Conservation (phyloP, 2,329 filamentous ascomycete genomes). For the Colletotrichum eremochloae region DNA sequence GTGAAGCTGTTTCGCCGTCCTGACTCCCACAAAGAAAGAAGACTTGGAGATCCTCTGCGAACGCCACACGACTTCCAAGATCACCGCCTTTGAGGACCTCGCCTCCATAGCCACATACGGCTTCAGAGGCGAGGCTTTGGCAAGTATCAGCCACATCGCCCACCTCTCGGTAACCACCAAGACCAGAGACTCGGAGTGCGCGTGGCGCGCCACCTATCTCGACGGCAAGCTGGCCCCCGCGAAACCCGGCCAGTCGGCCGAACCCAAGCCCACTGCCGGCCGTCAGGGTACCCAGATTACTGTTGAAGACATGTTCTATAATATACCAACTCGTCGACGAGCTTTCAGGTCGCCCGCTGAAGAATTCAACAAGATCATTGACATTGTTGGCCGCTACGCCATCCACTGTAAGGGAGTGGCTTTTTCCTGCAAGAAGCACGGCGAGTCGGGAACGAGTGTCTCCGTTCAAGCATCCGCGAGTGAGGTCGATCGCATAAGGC, state of each 20-base stretch:
- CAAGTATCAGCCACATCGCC: constrained; percentile 98
- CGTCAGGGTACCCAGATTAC: constrained; percentile 93
- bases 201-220: constrained; percentile 90
- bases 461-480: constrained; percentile 81
- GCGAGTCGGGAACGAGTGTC: constrained; percentile 85
- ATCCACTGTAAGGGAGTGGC: constrained; percentile 92
- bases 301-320: constrained; percentile 98
- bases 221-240: constrained; percentile 84
- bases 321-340: constrained; percentile 86
- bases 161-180: constrained; percentile 96
- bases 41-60: constrained; percentile 94
- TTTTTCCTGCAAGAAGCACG: constrained; percentile 97
- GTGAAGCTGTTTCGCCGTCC: constrained; percentile 19
- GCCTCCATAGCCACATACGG: constrained; percentile 93
- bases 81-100: constrained; percentile 93
- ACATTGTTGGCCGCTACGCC: constrained; percentile 93
- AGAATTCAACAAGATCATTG: constrained; percentile 97
- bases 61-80: constrained; percentile 95
- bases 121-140: constrained; percentile 96
- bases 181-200: constrained; percentile 87
- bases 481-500: constrained; percentile 86
- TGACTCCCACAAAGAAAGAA: constrained; percentile 74
- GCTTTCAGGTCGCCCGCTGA: constrained; percentile 94
- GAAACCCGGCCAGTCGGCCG: constrained; percentile 88
- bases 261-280: constrained; percentile 90